Evolutionary conservation across 176 grass and related monocot species (phyloP).

Genomic region (Eragrostis curvula): DNA sequence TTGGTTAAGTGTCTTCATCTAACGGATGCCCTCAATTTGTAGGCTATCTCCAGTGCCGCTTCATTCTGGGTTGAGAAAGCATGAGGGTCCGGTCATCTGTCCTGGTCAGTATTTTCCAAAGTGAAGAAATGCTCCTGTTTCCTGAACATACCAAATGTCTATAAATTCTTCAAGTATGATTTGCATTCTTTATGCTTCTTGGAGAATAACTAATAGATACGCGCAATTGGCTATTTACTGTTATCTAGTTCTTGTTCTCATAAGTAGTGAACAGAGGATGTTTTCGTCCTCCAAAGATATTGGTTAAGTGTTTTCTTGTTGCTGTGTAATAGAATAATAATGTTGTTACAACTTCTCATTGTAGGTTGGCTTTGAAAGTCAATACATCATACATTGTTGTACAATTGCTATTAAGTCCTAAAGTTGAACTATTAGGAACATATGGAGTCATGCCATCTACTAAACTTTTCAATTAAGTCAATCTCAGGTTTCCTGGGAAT

Average conservation of each 20-base stretch:
- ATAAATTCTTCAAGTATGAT: not conserved
- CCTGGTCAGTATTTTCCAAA: conserved; percentile 5
- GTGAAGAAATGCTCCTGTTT: not conserved
- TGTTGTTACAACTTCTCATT: not conserved
- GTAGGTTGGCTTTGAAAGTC: not conserved
- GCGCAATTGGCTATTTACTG: not conserved
- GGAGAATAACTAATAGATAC: not conserved
- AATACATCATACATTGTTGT: not conserved
- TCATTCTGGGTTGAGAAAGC: conserved; percentile 26
- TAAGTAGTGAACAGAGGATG: not conserved
- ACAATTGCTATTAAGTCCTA: not conserved
- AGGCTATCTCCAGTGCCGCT: conserved; percentile 40
- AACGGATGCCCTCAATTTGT: not conserved
- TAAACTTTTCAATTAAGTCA: not conserved
- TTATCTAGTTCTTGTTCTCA: not conserved
- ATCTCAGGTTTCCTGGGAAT: not conserved
- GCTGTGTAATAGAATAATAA: not conserved
- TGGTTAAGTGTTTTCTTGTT: too few species aligned
- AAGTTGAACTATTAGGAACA: not conserved
- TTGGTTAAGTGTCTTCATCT: not conserved
- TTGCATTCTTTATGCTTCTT: not conserved
- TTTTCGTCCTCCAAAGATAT: not conserved
- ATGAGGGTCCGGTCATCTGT: not conserved
- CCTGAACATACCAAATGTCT: not conserved
- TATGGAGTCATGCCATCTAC: not conserved